Conservation (phyloP, 208 protist species). For the Crithidia brevicula region DNA sequence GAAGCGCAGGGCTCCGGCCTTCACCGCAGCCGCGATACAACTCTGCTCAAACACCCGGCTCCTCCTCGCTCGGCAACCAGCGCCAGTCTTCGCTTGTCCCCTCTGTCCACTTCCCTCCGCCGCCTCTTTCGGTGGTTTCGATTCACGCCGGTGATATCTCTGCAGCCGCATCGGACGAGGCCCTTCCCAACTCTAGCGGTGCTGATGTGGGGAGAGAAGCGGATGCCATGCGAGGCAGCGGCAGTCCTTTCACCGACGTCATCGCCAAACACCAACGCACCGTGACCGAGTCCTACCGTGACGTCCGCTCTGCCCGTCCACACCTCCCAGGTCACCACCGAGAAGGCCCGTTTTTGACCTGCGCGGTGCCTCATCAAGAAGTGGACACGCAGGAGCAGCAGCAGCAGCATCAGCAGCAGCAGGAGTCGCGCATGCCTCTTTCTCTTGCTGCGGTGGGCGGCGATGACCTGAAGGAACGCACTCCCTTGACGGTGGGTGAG, state of each 20-base stretch:
- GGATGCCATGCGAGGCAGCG: background rate
- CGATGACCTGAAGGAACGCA: too few relatives aligned
- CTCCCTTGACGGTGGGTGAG: background rate
- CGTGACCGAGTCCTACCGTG: conserved; percentile 7
- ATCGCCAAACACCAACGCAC: background rate
- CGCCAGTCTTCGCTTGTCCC: background rate
- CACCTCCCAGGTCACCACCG: too few relatives aligned
- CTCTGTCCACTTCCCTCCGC: background rate
- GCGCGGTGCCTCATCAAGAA: background rate
- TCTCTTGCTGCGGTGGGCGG: too few relatives aligned
- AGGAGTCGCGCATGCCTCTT: background rate
- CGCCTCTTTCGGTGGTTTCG: background rate
- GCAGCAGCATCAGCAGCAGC: background rate
- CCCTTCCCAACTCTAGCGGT: too few relatives aligned
- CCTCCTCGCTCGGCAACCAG: background rate
- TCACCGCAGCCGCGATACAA: background rate
- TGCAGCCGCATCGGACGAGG: background rate
- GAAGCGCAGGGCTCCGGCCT: background rate
- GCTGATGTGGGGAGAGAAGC: background rate
- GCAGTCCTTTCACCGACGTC: background rate
- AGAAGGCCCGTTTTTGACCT: background rate
- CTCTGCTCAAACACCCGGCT: background rate
- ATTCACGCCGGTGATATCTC: background rate
- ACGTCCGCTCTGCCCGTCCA: background rate
- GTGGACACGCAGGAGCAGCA: background rate